Conservation (phyloP, 805 yeast species). For the Teunomyces lycoperdinae region DNA sequence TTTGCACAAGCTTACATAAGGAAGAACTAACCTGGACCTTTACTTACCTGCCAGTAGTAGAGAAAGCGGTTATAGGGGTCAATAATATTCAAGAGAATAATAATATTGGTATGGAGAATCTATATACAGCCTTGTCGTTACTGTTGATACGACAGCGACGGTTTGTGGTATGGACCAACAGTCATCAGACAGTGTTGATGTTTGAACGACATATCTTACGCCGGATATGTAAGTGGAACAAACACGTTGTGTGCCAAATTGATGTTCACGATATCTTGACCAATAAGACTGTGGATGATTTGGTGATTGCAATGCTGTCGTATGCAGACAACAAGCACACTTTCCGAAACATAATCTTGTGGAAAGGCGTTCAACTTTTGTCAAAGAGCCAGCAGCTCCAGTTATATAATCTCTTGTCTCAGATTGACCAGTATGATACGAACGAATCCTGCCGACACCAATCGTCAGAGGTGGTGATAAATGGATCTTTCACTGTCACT, state of each 20-base stretch:
- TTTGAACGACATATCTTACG: conserved; percentile 1
- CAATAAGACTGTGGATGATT: conserved; percentile 1
- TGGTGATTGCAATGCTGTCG: conserved; percentile 3
- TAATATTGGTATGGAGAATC: conserved; percentile 6
- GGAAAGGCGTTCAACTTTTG: conserved; percentile 5
- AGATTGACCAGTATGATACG: conserved; percentile 9
- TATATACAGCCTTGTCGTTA: conserved; percentile 8
- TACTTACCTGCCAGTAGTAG: not conserved
- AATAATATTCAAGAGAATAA: not conserved
- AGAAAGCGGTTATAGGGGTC: too few relatives aligned
- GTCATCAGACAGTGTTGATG: not conserved
- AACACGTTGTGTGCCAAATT: conserved; percentile 3
- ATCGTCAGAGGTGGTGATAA: not conserved
- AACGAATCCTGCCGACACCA: conserved; percentile 5
- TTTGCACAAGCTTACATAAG: not conserved
- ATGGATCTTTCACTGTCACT: conserved; percentile 3
- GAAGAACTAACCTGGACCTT: not conserved
- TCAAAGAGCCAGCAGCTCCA: conserved; percentile 6
- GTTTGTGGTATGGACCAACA: conserved; percentile 7
- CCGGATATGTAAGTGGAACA: conserved; percentile 2
- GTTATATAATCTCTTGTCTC: conserved; percentile 7
- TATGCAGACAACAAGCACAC: not conserved
- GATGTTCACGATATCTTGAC: conserved; percentile 4
- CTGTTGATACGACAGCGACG: conserved; percentile 6
- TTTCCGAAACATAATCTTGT: conserved; percentile 5